Base-by-base conservation (phyloP, 2,329 filamentous ascomycete genomes). In the Gliomastix tumulicola region DNA sequence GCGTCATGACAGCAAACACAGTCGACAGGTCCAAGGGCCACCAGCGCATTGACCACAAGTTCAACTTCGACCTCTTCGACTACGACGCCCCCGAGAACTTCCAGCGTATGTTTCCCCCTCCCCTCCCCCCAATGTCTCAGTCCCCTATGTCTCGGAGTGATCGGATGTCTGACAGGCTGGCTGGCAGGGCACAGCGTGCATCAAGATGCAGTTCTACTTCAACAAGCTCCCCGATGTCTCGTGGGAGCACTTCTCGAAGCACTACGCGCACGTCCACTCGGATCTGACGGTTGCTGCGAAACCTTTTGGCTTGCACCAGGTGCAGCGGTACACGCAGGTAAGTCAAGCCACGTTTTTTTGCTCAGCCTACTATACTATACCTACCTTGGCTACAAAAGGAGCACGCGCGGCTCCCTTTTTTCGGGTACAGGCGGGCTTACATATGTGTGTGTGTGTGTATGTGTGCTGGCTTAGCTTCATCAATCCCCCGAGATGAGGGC, bases 171-270 rank as follows among this genome's bases (percentile, higher is more conserved):
- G 19, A 25, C 16, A 30, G 21, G 7, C 13, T 7, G 18, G 7
- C 15, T 16, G 7, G 16, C 16, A 1, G 7, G 6, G 11, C 7
- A 7, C 21, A 44, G 44, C 44, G 18, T 44, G 42, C 19, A 40
- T 46, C 9, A 46, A 45, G 31, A 37, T 41, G 17, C 37, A 41
- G 11, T 40, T 46, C 22, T 46, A 41, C 35, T 46, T 48, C 30
- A 43, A 30, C 27, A 48, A 46, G 32, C 38, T 27, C 18, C 34
- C 32, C 4, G 36, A 40, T 7, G 33, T 44, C 10, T 48, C 45
- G 5, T 38, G 34, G 12, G 42, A 46, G 23, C 39, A 48, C 32
- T 48, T 48, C 25, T 41, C 37, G 25, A 34, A 43, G 17, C 42
- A 46, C 18, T 47, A 39, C 34, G 37, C 40, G 5, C 37, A 44